A percentile compares a stretch with the other conserved stretches of the same genome.
Conservation (phyloP, 2,329 filamentous ascomycete species). For the Diplodia mutila region DNA sequence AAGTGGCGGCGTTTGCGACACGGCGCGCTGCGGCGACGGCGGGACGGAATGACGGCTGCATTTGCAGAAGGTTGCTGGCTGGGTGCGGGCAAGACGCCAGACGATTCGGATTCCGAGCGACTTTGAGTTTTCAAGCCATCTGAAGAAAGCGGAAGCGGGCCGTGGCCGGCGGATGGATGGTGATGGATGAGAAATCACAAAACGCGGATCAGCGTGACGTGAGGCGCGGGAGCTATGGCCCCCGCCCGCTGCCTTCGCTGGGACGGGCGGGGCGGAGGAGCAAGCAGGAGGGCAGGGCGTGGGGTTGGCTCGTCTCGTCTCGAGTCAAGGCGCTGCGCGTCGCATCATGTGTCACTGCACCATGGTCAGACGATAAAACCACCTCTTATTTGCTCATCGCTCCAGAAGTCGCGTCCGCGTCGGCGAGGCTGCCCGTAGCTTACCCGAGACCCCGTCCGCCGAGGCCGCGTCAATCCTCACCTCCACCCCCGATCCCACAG, state of each 20-base stretch:
- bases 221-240: conserved; percentile 12
- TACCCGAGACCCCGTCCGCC: background rate
- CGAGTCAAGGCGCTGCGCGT: conserved; percentile 18
- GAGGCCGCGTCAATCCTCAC: background rate
- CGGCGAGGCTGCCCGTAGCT: background rate
- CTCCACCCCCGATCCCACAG: background rate
- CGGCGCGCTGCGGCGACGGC: conserved; percentile 5
- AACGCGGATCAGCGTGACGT: background rate
- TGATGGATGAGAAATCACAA: conserved; percentile 21
- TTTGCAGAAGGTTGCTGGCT: background rate
- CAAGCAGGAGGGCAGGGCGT: background rate
- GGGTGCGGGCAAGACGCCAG: background rate
- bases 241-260: conserved; percentile 2
- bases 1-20: background rate
- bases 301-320: background rate
- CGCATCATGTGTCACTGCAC: background rate
- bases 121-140: background rate
- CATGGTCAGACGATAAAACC: background rate
- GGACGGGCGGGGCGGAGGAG: background rate
- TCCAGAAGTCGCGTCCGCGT: background rate
- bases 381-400: conserved; percentile 22
- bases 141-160: conserved; percentile 2
- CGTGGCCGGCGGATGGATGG: background rate
- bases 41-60: conserved; percentile 4
- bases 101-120: background rate